Conservation (phyloP, 2,329 filamentous ascomycete species). For the Cercospora citrullina region DNA sequence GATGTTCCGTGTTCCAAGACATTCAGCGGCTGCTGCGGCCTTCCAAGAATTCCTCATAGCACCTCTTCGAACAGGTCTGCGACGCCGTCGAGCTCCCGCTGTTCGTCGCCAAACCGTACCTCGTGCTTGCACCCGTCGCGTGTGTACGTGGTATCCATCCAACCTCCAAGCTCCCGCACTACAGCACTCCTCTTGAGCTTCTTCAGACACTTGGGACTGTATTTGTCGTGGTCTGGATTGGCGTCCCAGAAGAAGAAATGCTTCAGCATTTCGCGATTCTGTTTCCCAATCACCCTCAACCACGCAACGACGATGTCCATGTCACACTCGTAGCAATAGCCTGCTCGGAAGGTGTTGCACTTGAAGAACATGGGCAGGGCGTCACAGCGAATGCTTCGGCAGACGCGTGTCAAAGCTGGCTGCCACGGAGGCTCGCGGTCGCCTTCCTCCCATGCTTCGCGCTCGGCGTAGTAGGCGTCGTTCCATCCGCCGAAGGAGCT, state of each 20-base stretch:
- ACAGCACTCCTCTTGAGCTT: constrained; percentile 19
- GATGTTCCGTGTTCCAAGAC: not conserved
- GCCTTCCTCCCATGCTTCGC: constrained; percentile 24
- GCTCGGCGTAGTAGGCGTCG: constrained; percentile 20
- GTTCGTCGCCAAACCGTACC: constrained; percentile 16
- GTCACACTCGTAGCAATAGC: constrained; percentile 29
- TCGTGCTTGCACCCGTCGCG: constrained; percentile 20
- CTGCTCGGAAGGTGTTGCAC: constrained; percentile 26
- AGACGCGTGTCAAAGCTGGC: constrained; percentile 26
- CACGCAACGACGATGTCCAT: constrained; percentile 19
- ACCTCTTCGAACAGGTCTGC: constrained; percentile 17
- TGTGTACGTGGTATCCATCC: constrained; percentile 15
- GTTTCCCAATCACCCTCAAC: constrained; percentile 22
- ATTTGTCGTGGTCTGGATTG: constrained; percentile 21
- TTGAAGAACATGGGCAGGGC: constrained; percentile 31
- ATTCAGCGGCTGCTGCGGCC: not conserved
- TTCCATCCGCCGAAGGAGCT: constrained; percentile 24
- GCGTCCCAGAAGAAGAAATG: constrained; percentile 24
- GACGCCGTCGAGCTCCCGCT: constrained; percentile 19
- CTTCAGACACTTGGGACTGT: constrained; percentile 21
- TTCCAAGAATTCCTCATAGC: not conserved
- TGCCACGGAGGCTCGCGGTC: constrained; percentile 22
- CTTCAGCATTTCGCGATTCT: constrained; percentile 23
- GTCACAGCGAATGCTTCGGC: constrained; percentile 25
- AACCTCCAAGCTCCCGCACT: constrained; percentile 18